Evolutionary conservation across 164 flowering plant genomes (phyloP), one percentile per base, ranked within the genome.

Genomic region (Annona cherimola): DNA sequence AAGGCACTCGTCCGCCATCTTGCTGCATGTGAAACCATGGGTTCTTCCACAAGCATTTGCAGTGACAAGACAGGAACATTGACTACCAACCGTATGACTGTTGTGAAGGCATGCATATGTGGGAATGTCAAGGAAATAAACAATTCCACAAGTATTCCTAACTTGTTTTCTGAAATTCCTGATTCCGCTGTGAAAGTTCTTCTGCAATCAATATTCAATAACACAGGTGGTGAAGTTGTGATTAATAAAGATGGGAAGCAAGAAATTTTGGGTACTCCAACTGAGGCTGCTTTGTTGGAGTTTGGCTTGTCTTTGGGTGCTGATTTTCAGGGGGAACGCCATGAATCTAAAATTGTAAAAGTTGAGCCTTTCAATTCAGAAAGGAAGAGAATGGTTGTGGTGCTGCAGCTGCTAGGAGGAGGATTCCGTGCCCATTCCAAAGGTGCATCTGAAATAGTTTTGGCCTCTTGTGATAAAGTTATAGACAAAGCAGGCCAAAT

Each of bases 1-100:
- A 90, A 86, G 81, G 98, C 97, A 67, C 92, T 94, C 54, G 98
- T 94, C 54, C 91, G 97, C 74, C 83, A 94, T 76, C 83, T 94
- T 67, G 97, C 97, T 55, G 98, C 97, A 69, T 94, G 97, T 80
- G 98, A 94, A 81, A 94, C 98, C 20, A 94, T 94, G 98, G 98
- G 98, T 45, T 94, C 98, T 74, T 84, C 95, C 19, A 94, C 99
- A 8, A 85, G 77, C 75, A 94, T 94, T 63, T 94, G 99, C 69
- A 92, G 99, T 77, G 99, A 94, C 86, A 94, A 94, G 79, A 94
- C 99, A 20, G 99, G 99, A 46, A 94, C 98, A 3, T 81, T 94
- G 45, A 94, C 98, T 43, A 92, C 97, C 75, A 94, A 92, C 78
- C 97, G 84, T 79, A 94, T 94, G 98, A 83, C 93, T 70, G 93